Evolutionary conservation across 1,284 basidiomycete species (phyloP).

Genomic region (Sporisorium graminicola): DNA sequence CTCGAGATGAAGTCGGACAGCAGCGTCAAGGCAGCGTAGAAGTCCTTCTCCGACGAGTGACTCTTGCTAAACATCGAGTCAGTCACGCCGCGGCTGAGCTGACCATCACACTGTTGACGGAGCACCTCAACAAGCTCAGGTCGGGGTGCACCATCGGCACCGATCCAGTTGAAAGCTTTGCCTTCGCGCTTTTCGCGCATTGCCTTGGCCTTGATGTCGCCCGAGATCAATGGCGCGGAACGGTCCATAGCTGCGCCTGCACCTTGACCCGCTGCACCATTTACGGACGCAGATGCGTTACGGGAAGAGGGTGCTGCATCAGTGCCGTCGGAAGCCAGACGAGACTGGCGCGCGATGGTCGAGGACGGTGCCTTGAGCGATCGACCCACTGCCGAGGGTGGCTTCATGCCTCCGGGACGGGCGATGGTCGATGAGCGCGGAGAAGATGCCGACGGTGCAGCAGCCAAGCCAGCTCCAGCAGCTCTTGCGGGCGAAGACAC

Average conservation of each 20-base stretch:
- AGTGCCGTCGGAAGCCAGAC: constrained; percentile 36
- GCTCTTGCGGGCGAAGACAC: constrained; percentile 31
- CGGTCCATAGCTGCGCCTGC: constrained; percentile 35
- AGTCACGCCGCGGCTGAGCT: constrained; percentile 82
- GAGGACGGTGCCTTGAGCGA: constrained; percentile 54
- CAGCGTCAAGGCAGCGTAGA: constrained; percentile 80
- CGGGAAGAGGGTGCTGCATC: constrained; percentile 29
- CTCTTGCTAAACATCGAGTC: constrained; percentile 86
- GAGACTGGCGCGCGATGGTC: constrained; percentile 33
- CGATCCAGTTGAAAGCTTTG: constrained; percentile 72
- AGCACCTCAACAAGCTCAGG: constrained; percentile 89
- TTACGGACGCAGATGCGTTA: constrained; percentile 27
- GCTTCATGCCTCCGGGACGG: constrained; percentile 50
- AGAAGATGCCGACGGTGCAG: constrained; percentile 24
- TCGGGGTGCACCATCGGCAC: constrained; percentile 82
- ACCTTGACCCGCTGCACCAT: constrained; percentile 17
- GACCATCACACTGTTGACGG: constrained; percentile 90
- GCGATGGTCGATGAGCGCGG: constrained; percentile 39
- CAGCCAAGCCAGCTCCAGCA: constrained; percentile 6
- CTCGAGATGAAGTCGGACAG: constrained; percentile 81
- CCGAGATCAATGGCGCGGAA: constrained; percentile 77
- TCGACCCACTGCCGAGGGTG: constrained; percentile 52
- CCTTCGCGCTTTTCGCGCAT: constrained; percentile 81
- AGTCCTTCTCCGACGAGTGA: constrained; percentile 94
- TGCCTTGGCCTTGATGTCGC: constrained; percentile 80